Base-by-base conservation (phyloP, 306 rosid species). In the Fagus sylvatica region DNA sequence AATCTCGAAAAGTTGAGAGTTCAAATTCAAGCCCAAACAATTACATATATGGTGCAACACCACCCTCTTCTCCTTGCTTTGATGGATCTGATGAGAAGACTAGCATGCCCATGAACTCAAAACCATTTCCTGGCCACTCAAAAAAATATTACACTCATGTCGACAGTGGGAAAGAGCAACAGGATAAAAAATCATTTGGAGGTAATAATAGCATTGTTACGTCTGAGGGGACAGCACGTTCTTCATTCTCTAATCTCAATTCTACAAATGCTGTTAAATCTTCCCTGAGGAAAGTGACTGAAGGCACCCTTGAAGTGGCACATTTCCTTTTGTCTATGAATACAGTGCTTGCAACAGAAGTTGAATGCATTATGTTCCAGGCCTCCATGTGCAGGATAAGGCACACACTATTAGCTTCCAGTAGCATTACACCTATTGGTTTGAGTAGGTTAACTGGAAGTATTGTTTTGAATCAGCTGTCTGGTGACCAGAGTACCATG, bases 371-470 rank as follows among this genome's bases (percentile, higher is more conserved):
- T 59, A 76, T 90, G 86, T 86, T 91, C 82, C 98, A 95, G 84
- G 95, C 93, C 16, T 87, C 93, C 40, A 88, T 95, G 98, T 92
- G 98, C 87, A 91, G 93, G 84, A 85, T 89, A 73, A 87, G 98
- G 1, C 98, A 95, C 73, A 83, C 84, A 53, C 83, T 92, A 40
- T 84, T 87, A 81, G 87, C 98, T 61, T 91, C 97, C 12, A 76
- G 86, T 82, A 88, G 89, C 80, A 73, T 85, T 73, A 42, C 83
- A 73, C 59, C 91, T 76, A 78, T 74, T 80, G 88, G 93, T 84
- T 90, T 90, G 69, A 76, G 78, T 73, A 87, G 93, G 79, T 80
- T 87, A 69, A 80, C 82, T 42, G 87, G 87, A 82, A 83, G 75
- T 82, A 64, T 89, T 62, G 79, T 85, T 77, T 80, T 86, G 53